Evolutionary conservation across 2,329 filamentous ascomycete genomes (phyloP).

Genomic region (Pyrenophora tritici-repentis): DNA sequence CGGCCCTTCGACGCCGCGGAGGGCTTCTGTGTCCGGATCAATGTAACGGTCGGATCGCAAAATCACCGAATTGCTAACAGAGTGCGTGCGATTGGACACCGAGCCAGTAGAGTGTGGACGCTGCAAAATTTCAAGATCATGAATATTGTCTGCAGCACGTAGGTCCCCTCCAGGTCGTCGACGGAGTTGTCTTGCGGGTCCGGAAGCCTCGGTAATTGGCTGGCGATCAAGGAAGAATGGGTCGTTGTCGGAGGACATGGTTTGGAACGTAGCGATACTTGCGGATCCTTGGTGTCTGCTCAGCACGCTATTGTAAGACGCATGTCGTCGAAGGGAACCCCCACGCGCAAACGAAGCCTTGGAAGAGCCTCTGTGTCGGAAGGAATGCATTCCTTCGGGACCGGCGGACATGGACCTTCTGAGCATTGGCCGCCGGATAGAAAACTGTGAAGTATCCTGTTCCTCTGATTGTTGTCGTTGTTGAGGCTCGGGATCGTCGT

Average conservation of each 20-base stretch:
- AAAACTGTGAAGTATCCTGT: constrained; percentile 25
- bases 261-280: constrained; percentile 63
- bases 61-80: constrained; percentile 47
- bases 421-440: constrained; percentile 24
- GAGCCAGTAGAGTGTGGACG: constrained; percentile 56
- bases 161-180: constrained; percentile 56
- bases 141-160: constrained; percentile 52
- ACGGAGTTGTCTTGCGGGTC: constrained; percentile 49
- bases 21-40: constrained; percentile 19
- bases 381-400: constrained; percentile 41
- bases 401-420: constrained; percentile 40
- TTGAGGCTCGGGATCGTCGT: constrained; percentile 19
- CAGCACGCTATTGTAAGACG: constrained; percentile 65
- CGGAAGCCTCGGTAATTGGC: constrained; percentile 24
- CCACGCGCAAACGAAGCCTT: constrained; percentile 36
- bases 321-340: constrained; percentile 58
- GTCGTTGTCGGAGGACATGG: constrained; percentile 50
- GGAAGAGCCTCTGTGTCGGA: constrained; percentile 40
- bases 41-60: constrained; percentile 39
- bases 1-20: constrained; percentile 12
- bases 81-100: constrained; percentile 51
- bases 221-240: constrained; percentile 47
- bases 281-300: constrained; percentile 57
- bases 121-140: constrained; percentile 50
- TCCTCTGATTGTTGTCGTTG: constrained; percentile 6